Percentiles rank a stretch among this genome's conserved stretches.
phyloP scores from a whole-genome alignment of 1,284 basidiomycete genomes.

The Pascua guehoae region DNA sequence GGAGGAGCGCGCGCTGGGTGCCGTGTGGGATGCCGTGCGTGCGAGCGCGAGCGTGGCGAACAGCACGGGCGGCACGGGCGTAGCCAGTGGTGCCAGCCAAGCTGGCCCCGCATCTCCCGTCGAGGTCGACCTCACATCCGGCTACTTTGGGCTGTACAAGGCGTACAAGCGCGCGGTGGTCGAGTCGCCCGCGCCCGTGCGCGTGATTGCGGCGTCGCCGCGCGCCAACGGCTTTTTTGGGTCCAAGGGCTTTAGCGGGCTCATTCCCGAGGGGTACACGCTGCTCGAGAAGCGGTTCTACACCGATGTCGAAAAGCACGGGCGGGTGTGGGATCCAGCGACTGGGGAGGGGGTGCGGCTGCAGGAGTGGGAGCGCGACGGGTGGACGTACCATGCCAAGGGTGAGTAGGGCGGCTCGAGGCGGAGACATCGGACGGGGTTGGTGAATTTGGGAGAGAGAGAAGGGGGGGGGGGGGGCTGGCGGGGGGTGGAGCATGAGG shows the following conservation, averaged over 20 bases:
- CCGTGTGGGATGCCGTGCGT: conserved; percentile 39
- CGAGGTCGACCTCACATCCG: conserved; percentile 71
- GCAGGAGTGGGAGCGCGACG: conserved; percentile 80
- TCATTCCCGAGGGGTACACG: conserved; percentile 95
- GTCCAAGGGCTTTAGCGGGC: conserved; percentile 79
- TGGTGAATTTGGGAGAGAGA: no score
- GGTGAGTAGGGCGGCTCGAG: conserved; percentile 52
- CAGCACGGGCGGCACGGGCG: neutral
- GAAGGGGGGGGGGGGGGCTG: no score
- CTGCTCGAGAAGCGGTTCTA: conserved; percentile 81
- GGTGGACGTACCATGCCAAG: conserved; percentile 99
- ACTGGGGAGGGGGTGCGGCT: conserved; percentile 60
- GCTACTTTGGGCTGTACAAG: conserved; percentile 86
- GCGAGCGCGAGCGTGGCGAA: conserved; percentile 3
- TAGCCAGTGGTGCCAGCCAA: neutral
- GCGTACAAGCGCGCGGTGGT: conserved; percentile 76
- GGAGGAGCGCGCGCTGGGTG: conserved; percentile 65
- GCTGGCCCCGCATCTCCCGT: conserved; percentile 6
- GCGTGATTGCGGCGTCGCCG: conserved; percentile 81
- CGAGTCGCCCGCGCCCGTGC: conserved; percentile 57
- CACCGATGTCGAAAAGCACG: conserved; percentile 58
- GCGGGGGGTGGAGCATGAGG: no score
- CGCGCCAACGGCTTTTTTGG: conserved; percentile 93
- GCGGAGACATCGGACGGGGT: no score
- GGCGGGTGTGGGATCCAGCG: conserved; percentile 51